phyloP scores from a whole-genome alignment of 176 grass and related monocot species.

The Dactylis glomerata region DNA sequence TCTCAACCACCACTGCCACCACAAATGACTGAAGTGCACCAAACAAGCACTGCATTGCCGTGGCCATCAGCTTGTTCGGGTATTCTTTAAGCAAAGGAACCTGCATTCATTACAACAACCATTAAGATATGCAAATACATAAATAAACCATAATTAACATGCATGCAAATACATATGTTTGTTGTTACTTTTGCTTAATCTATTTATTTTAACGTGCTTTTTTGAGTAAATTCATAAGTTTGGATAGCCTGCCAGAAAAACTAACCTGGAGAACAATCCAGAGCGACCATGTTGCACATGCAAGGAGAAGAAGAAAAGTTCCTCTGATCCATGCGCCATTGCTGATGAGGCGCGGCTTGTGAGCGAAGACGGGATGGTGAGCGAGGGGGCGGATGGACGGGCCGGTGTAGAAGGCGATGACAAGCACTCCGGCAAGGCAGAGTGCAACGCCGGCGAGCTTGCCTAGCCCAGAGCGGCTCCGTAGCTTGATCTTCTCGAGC shows the following conservation, averaged over 20 bases:
- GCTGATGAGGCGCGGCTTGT: neutral
- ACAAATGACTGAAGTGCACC: constrained; percentile 52
- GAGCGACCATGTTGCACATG: constrained; percentile 51
- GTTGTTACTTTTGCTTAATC: too few species aligned
- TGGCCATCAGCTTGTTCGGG: constrained; percentile 69
- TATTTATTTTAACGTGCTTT: too few species aligned
- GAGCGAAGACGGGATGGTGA: constrained; percentile 39
- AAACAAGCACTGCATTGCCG: constrained; percentile 35
- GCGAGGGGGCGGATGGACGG: constrained; percentile 49
- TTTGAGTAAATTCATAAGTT: too few species aligned
- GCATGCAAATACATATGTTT: too few species aligned
- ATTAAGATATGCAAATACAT: neutral
- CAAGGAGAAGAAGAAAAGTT: constrained; percentile 45
- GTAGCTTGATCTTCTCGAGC: neutral
- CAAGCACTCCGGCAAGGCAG: constrained; percentile 47
- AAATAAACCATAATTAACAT: neutral
- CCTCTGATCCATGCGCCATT: constrained; percentile 53
- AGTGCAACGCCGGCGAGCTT: neutral
- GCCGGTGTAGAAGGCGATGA: constrained; percentile 64
- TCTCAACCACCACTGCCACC: constrained; percentile 46
- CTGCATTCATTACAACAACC: neutral
- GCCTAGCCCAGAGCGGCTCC: neutral
- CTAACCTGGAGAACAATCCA: constrained; percentile 67
- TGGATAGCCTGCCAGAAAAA: neutral
- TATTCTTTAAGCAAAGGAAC: constrained; percentile 60